Percentiles rank a stretch among this genome's conserved stretches.
Evolutionary conservation across 148 eudicot genomes (phyloP).

Genomic region (Rhododendron vialii): DNA sequence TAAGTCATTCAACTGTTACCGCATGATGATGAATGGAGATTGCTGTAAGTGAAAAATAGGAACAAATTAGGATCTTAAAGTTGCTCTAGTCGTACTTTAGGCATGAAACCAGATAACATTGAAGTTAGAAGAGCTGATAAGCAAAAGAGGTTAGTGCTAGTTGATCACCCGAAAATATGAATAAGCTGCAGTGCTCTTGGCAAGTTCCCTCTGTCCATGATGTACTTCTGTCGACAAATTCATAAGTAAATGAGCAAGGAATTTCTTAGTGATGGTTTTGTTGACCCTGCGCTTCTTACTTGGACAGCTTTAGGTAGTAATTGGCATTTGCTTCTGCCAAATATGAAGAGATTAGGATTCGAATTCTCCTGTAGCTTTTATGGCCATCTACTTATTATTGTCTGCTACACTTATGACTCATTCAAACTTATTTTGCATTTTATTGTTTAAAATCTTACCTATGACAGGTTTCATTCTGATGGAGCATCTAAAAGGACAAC

Average conservation of each 20-base stretch:
- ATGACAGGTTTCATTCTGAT: slow-evolving; percentile 39
- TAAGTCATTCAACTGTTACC: no score
- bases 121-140: not conserved
- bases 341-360: not conserved
- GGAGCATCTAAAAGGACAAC: slow-evolving; percentile 37
- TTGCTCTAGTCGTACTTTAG: not conserved
- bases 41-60: not conserved
- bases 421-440: not conserved
- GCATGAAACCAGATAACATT: not conserved
- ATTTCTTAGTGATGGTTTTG: not conserved
- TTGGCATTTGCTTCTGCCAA: not conserved
- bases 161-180: not conserved
- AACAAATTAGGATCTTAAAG: no score
- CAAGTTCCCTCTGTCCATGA: not conserved
- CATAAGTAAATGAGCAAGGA: no score
- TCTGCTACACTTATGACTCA: not conserved
- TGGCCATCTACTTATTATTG: not conserved
- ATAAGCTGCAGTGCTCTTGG: not conserved
- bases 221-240: not conserved
- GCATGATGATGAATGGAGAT: not conserved
- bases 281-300: not conserved
- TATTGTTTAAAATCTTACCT: not conserved
- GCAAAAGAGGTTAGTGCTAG: not conserved
- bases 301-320: not conserved
- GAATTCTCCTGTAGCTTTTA: not conserved